A percentile compares a stretch with the other conserved stretches of the same genome.
These are phyloP conservation scores for Rosa rugosa DNA, from an alignment of 306 rosid genomes.

Conservation along the genomic window DNA sequence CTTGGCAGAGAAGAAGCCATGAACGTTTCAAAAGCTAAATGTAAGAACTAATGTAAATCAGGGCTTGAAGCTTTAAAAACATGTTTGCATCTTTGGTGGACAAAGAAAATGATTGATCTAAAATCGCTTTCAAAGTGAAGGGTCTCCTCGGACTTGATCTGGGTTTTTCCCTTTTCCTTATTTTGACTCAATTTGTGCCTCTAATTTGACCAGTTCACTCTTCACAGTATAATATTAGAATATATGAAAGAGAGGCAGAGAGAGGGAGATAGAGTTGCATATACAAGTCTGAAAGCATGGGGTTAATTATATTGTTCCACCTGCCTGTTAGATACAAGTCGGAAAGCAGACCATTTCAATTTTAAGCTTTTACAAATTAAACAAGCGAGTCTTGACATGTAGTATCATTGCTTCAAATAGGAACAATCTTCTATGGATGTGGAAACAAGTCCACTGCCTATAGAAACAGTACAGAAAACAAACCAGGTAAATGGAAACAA, in stretches of 20 bases:
- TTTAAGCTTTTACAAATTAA: too few species aligned
- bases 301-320: too few species aligned
- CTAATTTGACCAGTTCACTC: not conserved
- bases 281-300: too few species aligned
- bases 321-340: too few species aligned
- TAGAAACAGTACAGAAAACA: too few species aligned
- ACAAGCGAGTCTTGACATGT: too few species aligned
- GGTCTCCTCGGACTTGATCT: not conserved
- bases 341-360: too few species aligned
- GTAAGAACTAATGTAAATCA: slow-evolving; percentile 8
- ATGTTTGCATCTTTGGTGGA: not conserved
- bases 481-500: too few species aligned
- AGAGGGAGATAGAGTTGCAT: not conserved
- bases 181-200: not conserved
- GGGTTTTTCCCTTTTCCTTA: not conserved
- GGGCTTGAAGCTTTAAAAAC: not conserved
- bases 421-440: too few species aligned
- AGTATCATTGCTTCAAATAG: too few species aligned
- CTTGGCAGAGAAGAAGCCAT: slow-evolving; percentile 26
- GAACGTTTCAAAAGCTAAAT: not conserved
- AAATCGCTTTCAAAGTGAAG: not conserved
- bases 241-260: not conserved
- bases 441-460: too few species aligned
- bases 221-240: not conserved
- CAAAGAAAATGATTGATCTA: not conserved